Base-by-base conservation (phyloP, 441 rosid genomes). In the Gossypium gossypioides region DNA sequence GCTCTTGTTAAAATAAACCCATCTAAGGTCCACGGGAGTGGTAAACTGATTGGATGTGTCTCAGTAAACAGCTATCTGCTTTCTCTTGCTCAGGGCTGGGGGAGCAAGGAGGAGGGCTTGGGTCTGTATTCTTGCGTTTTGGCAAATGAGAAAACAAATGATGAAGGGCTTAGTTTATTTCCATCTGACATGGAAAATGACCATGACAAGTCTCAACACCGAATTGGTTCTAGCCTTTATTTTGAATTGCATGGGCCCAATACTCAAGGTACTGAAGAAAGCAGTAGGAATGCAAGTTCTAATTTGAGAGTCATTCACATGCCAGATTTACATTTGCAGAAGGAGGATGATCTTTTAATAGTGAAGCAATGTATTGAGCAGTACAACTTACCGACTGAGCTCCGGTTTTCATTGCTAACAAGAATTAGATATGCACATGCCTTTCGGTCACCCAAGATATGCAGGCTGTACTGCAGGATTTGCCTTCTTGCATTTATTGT, bases 101-200 rank as follows among this genome's bases (percentile, higher is more conserved):
- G 99, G 72, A 96, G 97, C 85, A 95, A 95, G 83, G 99, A 92
- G 81, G 99, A 95, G 79, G 99, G 99, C n/a, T 77, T 92, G 85
- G 98, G 98, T 69, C 84, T 95, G 74, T 92, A 91, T 81, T 92
- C 99, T 13, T 91, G 96, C 79, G 88, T 96, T 72, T 86, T 87
- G 72, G 93, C 97, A 72, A 92, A 92, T 81, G 99, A 96, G 79
- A 90, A 85, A 77, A 84, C 86, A 73, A 91, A 87, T 72, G 98
- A 89, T 73, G 97, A 86, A 77, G 98, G 98, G 71, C 82, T 96
- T 4, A 86, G 80, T 80, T 84, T 92, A 76, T 92, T 96, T 83
- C 98, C 99, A 70, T 85, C 90, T 7, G 91, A 88, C 75, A 72
- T 79, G 69, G 91, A 87, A 75, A 82, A 83, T 77, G 86, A 86